These are phyloP conservation scores for Phytophthora hibernalis DNA, from an alignment of 352 stramenopile species.

Conservation along the genomic window DNA sequence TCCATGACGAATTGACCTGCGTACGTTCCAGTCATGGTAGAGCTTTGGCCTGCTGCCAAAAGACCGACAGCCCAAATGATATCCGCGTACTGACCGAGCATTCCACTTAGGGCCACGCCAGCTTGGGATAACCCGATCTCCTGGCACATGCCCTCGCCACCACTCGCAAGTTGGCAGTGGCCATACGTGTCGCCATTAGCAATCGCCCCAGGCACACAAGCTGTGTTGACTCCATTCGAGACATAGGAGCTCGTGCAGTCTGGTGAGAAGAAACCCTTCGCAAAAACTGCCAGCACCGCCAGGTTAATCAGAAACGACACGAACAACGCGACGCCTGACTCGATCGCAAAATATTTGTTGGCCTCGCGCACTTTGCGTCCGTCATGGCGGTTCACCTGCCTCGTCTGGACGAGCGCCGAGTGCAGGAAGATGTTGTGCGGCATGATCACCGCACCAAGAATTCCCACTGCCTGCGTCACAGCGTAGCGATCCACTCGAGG, in stretches of 20 bases:
- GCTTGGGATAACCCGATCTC: constrained; percentile 90
- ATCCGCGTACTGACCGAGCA: constrained; percentile 85
- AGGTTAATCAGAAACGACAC: constrained; percentile 97
- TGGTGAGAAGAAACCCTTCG: constrained; percentile 92
- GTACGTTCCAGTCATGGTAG: constrained; percentile 97
- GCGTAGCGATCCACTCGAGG: constrained; percentile 78
- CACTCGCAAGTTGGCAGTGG: constrained; percentile 62
- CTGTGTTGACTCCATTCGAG: constrained; percentile 62
- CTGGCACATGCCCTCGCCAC: constrained; percentile 77
- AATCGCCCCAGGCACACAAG: constrained; percentile 69
- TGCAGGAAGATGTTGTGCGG: constrained; percentile 97
- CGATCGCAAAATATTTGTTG: constrained; percentile 95
- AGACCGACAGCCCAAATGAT: constrained; percentile 95
- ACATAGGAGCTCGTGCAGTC: constrained; percentile 71
- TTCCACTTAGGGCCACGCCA: constrained; percentile 76
- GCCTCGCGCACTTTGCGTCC: constrained; percentile 77
- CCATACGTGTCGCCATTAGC: constrained; percentile 59
- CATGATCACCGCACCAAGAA: constrained; percentile 97
- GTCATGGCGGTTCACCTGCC: constrained; percentile 64
- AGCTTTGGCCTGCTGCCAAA: constrained; percentile 94
- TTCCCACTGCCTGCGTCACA: constrained; percentile 89
- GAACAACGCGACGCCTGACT: constrained; percentile 91
- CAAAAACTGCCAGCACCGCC: constrained; percentile 92
- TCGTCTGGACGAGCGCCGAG: constrained; percentile 88
- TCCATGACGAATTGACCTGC: constrained; percentile 98